Evolutionary conservation across 2,329 filamentous ascomycete genomes (phyloP).

Genomic region (Lasiodiplodia theobromae): DNA sequence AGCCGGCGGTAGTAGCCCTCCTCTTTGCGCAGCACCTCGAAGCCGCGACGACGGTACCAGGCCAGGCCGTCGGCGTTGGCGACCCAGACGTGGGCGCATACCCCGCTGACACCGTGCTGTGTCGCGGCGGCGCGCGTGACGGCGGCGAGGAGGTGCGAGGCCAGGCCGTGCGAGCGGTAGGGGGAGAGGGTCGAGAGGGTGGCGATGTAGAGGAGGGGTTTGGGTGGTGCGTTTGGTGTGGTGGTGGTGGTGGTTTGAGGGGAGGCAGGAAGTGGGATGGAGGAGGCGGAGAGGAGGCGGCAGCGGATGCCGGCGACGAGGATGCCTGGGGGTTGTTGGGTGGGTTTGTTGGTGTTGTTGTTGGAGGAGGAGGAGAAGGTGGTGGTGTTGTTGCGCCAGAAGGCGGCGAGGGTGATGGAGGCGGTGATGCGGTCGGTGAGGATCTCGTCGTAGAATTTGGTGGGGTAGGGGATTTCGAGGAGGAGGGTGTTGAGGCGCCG

Average conservation of each 20-base stretch:
- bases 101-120: slow-evolving; percentile 58
- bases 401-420: slow-evolving; percentile 64
- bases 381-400: slow-evolving; percentile 57
- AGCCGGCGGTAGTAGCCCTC: slow-evolving; percentile 66
- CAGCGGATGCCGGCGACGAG: slow-evolving; percentile 58
- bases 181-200: slow-evolving; percentile 67
- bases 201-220: slow-evolving; percentile 64
- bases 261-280: slow-evolving; percentile 19
- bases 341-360: slow-evolving; percentile 3
- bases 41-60: slow-evolving; percentile 68
- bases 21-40: slow-evolving; percentile 59
- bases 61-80: slow-evolving; percentile 65
- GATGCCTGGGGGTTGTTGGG: slow-evolving; percentile 37
- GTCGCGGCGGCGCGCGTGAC: slow-evolving; percentile 56
- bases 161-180: slow-evolving; percentile 65
- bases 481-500: slow-evolving; percentile 65
- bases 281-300: slow-evolving; percentile 46
- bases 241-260: slow-evolving; percentile 16
- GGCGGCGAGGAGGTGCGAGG: slow-evolving; percentile 58
- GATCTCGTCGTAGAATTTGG: slow-evolving; percentile 67
- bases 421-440: slow-evolving; percentile 61
- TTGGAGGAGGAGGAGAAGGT: slow-evolving; percentile 8
- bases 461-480: slow-evolving; percentile 67
- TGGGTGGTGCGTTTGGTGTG: not conserved
- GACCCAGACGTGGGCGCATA: slow-evolving; percentile 71